Evolutionary conservation across 345 rosid genomes (phyloP).

Genomic region (Rhizophora mangle): DNA sequence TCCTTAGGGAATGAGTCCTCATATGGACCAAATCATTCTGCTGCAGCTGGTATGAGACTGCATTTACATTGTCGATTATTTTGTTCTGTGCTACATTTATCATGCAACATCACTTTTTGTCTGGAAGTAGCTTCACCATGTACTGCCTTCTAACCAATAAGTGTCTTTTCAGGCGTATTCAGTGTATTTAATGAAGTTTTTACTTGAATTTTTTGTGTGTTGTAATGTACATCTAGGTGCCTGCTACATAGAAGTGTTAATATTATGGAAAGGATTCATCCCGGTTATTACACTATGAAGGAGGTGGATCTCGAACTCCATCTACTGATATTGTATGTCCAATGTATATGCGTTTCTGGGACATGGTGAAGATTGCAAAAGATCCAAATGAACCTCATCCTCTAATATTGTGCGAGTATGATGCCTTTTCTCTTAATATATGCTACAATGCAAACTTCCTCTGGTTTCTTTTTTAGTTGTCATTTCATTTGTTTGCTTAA

Average conservation of each 20-base stretch:
- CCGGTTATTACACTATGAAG: slow-evolving; percentile 86
- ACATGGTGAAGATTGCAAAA: slow-evolving; percentile 89
- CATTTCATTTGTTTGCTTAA: slow-evolving; percentile 20
- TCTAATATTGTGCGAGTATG: slow-evolving; percentile 98
- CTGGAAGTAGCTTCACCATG: background rate
- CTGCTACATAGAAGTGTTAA: no score
- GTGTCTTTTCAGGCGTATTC: no score
- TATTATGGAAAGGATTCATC: slow-evolving; percentile 51
- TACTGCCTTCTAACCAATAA: no score
- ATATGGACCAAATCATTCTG: slow-evolving; percentile 97
- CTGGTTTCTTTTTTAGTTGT: background rate
- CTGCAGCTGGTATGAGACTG: slow-evolving; percentile 70
- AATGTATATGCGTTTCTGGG: slow-evolving; percentile 99
- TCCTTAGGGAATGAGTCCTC: slow-evolving; percentile 94
- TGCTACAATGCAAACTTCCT: slow-evolving; percentile 6
- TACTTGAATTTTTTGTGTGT: no score
- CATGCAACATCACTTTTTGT: background rate
- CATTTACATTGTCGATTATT: background rate
- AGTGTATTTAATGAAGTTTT: no score
- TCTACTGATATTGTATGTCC: slow-evolving; percentile 97
- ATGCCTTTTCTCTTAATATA: slow-evolving; percentile 18
- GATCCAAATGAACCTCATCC: slow-evolving; percentile 85
- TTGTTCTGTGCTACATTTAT: background rate
- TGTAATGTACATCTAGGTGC: no score
- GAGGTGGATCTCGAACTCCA: slow-evolving; percentile 88